A percentile compares a stretch with the other conserved stretches of the same genome.
These are phyloP conservation scores for Neurospora sp. DNA, from an alignment of 2,329 filamentous ascomycete genomes.

Conservation along the genomic window DNA sequence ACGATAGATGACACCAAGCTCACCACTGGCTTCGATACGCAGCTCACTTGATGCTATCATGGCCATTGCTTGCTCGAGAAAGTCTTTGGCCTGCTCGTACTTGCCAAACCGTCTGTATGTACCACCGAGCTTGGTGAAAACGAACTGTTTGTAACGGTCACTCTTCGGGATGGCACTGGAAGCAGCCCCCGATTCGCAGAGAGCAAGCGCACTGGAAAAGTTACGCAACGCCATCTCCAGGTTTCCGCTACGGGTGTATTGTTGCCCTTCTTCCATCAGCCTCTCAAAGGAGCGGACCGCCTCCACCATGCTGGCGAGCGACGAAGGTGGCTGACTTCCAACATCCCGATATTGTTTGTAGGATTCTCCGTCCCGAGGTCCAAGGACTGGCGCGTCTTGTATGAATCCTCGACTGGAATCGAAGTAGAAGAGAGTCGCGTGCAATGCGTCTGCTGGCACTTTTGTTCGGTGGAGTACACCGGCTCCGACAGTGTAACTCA, in stretches of 20 bases:
- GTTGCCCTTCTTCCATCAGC: slow-evolving; percentile 10
- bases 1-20: slow-evolving; percentile 24
- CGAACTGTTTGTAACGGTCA: slow-evolving; percentile 12
- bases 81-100: slow-evolving; percentile 17
- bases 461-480: slow-evolving; percentile 21
- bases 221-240: slow-evolving; percentile 16
- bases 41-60: slow-evolving; percentile 8
- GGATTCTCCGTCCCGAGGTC: slow-evolving; percentile 18
- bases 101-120: slow-evolving; percentile 22
- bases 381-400: slow-evolving; percentile 22
- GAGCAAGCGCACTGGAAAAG: slow-evolving; percentile 17
- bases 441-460: slow-evolving; percentile 20
- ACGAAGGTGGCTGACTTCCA: slow-evolving; percentile 10
- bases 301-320: slow-evolving; percentile 15
- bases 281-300: slow-evolving; percentile 12
- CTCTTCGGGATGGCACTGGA: background rate
- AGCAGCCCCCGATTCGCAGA: slow-evolving; percentile 10
- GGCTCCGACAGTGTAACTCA: slow-evolving; percentile 22
- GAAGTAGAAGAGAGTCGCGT: slow-evolving; percentile 28
- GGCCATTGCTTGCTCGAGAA: slow-evolving; percentile 16
- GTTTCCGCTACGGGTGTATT: slow-evolving; percentile 9
- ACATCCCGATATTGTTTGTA: slow-evolving; percentile 17
- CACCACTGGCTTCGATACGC: slow-evolving; percentile 19
- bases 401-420: slow-evolving; percentile 24
- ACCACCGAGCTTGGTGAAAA: slow-evolving; percentile 19